phyloP scores from a whole-genome alignment of 371 early-diverging fungal species.

The Vittaforma corneae region DNA sequence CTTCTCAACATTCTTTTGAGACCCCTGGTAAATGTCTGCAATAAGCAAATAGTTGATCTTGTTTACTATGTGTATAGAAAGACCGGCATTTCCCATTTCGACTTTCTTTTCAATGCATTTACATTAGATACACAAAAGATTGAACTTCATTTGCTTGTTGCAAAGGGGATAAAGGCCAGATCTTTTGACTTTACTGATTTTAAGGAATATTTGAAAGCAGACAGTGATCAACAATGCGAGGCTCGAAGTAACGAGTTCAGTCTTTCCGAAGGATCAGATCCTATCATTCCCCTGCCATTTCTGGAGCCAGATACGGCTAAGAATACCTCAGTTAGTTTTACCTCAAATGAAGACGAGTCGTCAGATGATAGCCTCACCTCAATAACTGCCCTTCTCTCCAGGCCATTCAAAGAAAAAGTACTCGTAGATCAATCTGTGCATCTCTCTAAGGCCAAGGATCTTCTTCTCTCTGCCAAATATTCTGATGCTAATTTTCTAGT shows the following conservation, averaged over 20 bases:
- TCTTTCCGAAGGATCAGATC: not conserved
- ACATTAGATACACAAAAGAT: slow-evolving; percentile 20
- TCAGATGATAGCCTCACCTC: not conserved
- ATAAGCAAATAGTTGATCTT: slow-evolving; percentile 42
- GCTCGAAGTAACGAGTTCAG: not conserved
- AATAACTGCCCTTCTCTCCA: not conserved
- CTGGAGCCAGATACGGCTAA: not conserved
- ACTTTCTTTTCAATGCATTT: slow-evolving; percentile 28
- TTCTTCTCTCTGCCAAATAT: slow-evolving; percentile 9
- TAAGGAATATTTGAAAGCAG: too few relatives aligned
- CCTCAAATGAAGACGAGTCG: not conserved
- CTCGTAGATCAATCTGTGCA: not conserved
- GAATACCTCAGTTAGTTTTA: not conserved
- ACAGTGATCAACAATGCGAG: not conserved
- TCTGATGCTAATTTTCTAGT: slow-evolving; percentile 27
- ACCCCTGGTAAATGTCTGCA: slow-evolving; percentile 18
- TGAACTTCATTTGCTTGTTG: slow-evolving; percentile 35
- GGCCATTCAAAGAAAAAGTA: not conserved
- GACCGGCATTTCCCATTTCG: slow-evolving; percentile 13
- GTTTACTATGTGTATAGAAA: slow-evolving; percentile 29
- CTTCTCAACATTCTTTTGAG: slow-evolving; percentile 2
- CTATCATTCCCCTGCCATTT: not conserved
- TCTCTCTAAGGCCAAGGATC: slow-evolving; percentile 6
- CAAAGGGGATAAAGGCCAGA: not conserved
- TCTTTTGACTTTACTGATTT: slow-evolving; percentile 6